Percentiles rank a stretch among this genome's conserved stretches.
Evolutionary conservation across 2,329 filamentous ascomycete genomes (phyloP).

Genomic region (Calonectria crousiana): DNA sequence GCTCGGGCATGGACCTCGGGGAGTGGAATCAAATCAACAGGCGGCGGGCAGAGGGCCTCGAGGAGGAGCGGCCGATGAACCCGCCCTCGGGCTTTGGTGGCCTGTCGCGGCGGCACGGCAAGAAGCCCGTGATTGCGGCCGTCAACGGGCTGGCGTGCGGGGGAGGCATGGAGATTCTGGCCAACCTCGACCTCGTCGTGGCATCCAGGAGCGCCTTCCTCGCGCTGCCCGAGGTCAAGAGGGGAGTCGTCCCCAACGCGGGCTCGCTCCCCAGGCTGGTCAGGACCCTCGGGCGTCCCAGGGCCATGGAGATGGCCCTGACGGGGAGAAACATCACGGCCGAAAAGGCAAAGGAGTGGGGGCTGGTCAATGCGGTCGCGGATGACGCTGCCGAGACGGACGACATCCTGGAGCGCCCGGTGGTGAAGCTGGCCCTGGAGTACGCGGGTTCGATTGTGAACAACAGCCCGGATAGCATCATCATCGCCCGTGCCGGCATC

Average conservation of each 20-base stretch:
- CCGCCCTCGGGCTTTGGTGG: slow-evolving; percentile 70
- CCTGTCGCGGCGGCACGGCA: slow-evolving; percentile 73
- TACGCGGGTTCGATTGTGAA: slow-evolving; percentile 70
- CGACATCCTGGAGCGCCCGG: slow-evolving; percentile 48
- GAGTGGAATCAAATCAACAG: slow-evolving; percentile 43
- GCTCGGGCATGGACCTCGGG: slow-evolving; percentile 75
- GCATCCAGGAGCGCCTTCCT: slow-evolving; percentile 71
- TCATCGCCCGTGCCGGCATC: slow-evolving; percentile 76
- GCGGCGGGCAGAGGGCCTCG: slow-evolving; percentile 34
- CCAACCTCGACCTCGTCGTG: slow-evolving; percentile 80
- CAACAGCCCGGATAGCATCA: slow-evolving; percentile 78
- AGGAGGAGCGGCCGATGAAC: slow-evolving; percentile 42
- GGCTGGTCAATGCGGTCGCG: slow-evolving; percentile 75
- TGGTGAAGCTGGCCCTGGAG: slow-evolving; percentile 67
- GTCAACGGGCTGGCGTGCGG: slow-evolving; percentile 82
- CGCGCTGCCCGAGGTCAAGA: slow-evolving; percentile 77
- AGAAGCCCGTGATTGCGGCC: slow-evolving; percentile 82
- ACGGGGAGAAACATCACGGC: slow-evolving; percentile 70
- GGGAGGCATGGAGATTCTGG: slow-evolving; percentile 81
- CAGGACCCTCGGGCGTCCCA: slow-evolving; percentile 73
- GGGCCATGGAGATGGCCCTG: slow-evolving; percentile 76
- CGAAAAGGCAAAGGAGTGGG: slow-evolving; percentile 70
- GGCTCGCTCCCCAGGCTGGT: slow-evolving; percentile 77
- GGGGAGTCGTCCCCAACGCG: slow-evolving; percentile 78
- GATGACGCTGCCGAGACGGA: slow-evolving; percentile 42